Percentiles rank a stretch among this genome's conserved stretches.
phyloP scores from a whole-genome alignment of 1,284 basidiomycete species.

The Papiliotrema fonsecae region DNA sequence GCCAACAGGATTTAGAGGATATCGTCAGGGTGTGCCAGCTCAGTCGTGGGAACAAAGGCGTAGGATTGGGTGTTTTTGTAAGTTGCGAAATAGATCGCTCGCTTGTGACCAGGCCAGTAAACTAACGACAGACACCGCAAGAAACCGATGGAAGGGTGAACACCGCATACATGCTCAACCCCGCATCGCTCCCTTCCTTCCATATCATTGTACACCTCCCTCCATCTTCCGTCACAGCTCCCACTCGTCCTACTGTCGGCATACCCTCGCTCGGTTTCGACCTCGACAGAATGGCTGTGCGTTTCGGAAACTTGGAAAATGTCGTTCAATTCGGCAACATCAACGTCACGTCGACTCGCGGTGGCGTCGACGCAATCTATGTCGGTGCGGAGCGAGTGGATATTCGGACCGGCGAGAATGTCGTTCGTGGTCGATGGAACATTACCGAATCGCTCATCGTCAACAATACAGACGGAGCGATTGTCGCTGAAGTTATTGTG shows the following conservation, averaged over 20 bases:
- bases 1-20: conserved; percentile 17
- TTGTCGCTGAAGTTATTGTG: conserved; percentile 39
- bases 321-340: conserved; percentile 31
- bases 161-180: conserved; percentile 30
- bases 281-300: conserved; percentile 39
- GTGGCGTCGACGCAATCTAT: conserved; percentile 33
- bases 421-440: conserved; percentile 42
- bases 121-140: conserved; percentile 25
- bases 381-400: conserved; percentile 27
- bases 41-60: conserved; percentile 20
- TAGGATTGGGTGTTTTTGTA: conserved; percentile 45
- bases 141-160: conserved; percentile 35
- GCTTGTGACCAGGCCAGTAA: no score
- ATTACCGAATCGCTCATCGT: conserved; percentile 34
- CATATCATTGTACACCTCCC: conserved; percentile 40
- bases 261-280: conserved; percentile 22
- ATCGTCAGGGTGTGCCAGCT: conserved; percentile 40
- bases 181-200: conserved; percentile 28
- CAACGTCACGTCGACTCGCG: conserved; percentile 23
- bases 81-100: conserved; percentile 9
- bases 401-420: conserved; percentile 28
- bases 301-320: conserved; percentile 34
- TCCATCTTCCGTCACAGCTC: conserved; percentile 17
- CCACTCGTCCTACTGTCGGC: conserved; percentile 9
- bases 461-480: conserved; percentile 40